These are phyloP conservation scores for Amphicarpaea edgeworthii DNA, from an alignment of 306 rosid genomes.

Conservation along the genomic window DNA sequence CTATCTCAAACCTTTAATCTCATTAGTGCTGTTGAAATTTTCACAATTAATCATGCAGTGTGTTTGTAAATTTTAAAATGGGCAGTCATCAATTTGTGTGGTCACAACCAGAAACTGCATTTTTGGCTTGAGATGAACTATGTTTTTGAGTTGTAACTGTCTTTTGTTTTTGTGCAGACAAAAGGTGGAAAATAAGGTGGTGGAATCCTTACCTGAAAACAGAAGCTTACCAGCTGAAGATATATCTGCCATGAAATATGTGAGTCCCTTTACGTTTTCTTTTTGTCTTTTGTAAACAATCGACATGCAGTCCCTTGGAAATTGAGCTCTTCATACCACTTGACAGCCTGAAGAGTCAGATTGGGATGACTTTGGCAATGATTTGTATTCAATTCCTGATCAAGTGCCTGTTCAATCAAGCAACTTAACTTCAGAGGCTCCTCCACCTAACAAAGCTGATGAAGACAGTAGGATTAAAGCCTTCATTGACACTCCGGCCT, in stretches of 20 bases:
- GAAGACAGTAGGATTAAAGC: constrained; percentile 98
- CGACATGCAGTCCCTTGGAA: constrained; percentile 5
- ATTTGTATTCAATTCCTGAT: constrained; percentile 91
- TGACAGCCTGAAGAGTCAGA: constrained; percentile 81
- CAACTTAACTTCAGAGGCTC: constrained; percentile 69
- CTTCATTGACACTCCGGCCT: constrained; percentile 82
- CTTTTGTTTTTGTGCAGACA: constrained; percentile 62
- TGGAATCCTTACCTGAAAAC: constrained; percentile 62
- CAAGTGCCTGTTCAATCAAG: constrained; percentile 68
- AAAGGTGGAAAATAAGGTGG: constrained; percentile 66
- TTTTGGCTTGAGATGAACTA: constrained; percentile 28
- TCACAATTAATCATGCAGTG: constrained; percentile 46
- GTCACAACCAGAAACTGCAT: constrained; percentile 15
- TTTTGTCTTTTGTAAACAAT: neutral
- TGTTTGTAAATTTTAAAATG: constrained; percentile 18
- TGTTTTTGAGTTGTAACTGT: constrained; percentile 45
- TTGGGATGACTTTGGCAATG: constrained; percentile 99
- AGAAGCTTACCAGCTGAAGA: constrained; percentile 58
- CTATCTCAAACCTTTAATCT: constrained; percentile 72
- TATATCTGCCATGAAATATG: constrained; percentile 73
- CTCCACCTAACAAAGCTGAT: constrained; percentile 76
- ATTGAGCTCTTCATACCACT: constrained; percentile 36
- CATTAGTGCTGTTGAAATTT: constrained; percentile 45
- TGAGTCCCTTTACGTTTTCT: constrained; percentile 45
- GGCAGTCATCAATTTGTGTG: constrained; percentile 13